These are phyloP conservation scores for Cytidiella melzeri DNA, from an alignment of 768 basidiomycete genomes.

Conservation along the genomic window DNA sequence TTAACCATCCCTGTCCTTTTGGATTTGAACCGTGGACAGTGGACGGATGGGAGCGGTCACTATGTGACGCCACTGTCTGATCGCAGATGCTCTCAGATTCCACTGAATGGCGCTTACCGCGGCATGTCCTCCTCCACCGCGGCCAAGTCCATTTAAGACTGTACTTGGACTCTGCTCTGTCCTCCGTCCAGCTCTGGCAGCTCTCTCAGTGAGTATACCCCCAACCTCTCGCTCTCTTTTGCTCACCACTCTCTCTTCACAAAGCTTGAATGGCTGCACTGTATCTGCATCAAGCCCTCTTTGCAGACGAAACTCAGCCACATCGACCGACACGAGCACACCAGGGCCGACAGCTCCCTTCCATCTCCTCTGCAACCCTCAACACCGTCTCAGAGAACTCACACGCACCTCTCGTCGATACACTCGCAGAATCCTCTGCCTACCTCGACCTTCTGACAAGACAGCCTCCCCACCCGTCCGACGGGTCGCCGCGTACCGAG, in stretches of 20 bases:
- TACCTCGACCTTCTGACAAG: conserved; percentile 33
- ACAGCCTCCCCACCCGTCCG: conserved; percentile 37
- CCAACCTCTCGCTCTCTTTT: too few species aligned
- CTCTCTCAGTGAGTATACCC: too few species aligned
- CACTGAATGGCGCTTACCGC: not conserved
- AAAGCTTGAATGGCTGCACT: conserved; percentile 61
- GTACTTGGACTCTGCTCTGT: too few species aligned
- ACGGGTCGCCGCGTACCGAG: conserved; percentile 23
- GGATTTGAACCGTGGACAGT: not conserved
- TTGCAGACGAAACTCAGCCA: conserved; percentile 24
- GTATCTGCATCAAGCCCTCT: conserved; percentile 50
- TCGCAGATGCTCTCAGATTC: not conserved
- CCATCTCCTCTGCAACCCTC: conserved; percentile 26
- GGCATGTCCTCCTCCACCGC: not conserved
- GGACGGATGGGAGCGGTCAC: conserved; percentile 1
- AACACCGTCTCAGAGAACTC: conserved; percentile 23
- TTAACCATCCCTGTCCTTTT: too few species aligned
- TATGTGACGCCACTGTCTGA: conserved; percentile 7
- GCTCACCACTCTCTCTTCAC: too few species aligned
- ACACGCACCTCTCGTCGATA: conserved; percentile 25
- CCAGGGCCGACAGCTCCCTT: conserved; percentile 17
- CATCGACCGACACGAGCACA: conserved; percentile 1
- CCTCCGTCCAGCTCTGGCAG: too few species aligned
- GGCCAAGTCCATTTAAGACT: not conserved
- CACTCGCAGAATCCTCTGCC: conserved; percentile 19